Evolutionary conservation across 1,284 basidiomycete genomes (phyloP), one percentile per base, ranked within the genome.

Genomic region (Malassezia pachydermatis): DNA sequence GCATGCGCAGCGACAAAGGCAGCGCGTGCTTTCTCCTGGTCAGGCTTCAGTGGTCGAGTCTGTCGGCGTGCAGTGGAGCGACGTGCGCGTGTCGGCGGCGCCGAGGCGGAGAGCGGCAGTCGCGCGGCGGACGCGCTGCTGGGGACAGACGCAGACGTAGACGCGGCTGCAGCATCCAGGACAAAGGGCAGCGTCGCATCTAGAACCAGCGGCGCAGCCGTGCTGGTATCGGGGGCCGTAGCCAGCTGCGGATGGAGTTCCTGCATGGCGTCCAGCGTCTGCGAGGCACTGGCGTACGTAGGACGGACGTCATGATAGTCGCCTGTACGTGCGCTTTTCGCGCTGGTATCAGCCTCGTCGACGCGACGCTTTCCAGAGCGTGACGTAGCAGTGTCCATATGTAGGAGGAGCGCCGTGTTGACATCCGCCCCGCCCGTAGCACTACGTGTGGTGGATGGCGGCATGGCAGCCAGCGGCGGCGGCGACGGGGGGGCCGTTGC

Each of bases 1-100:
- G 44, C 50, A 24, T 52, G 50, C 36, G 44, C 44, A 14, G 50
- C 40, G 14, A 52, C 50, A 41, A 52, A 52, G 7, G 45, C 29
- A 5, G 44, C 50, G 19, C 50, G 50, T 20, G 45, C 20, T 32
- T 52, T 52, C 25, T 52, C 50, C 44, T 47, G 50, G 20, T 35
- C 33, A 4, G 50, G 44, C 32, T 33, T 29, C 7, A 41, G 16
- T 17, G 32, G 28, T 14, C 27, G 22, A 41, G 42, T 11, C 13
- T 8, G 34, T 14, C 35, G 33, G 19, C 25, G 35, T 8, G 13
- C 34, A 36, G 34, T 17, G 34, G 34, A 8, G 13, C 8, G 11
- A 19, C 13, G 34, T 36, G 19, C 19, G 19, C 34, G 33, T 27
- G 35, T 36, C 17, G 23, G 43, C 29, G 32, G 24, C 16, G 43